Conservation (phyloP, 2,329 filamentous ascomycete species). For the Pseudogymnoascus sp. region DNA sequence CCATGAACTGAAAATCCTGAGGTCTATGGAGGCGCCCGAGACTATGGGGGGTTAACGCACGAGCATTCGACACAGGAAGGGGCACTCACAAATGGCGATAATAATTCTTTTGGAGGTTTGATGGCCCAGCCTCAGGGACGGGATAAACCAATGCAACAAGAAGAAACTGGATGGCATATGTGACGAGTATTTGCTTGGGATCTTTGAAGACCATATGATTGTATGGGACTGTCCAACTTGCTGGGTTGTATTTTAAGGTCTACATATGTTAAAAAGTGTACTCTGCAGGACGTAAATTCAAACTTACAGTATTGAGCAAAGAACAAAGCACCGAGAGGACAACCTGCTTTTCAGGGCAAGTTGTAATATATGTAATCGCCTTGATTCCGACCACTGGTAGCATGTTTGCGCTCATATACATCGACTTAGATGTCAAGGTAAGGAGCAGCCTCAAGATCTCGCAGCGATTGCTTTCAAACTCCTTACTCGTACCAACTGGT, state of each 20-base stretch:
- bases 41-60: not conserved
- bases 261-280: conserved; percentile 31
- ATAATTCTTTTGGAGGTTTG: conserved; percentile 69
- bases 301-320: conserved; percentile 76
- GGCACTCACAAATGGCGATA: conserved; percentile 82
- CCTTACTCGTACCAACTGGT: conserved; percentile 76
- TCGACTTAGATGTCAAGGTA: conserved; percentile 78
- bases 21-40: conserved; percentile 71
- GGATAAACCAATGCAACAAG: conserved; percentile 78
- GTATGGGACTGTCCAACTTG: conserved; percentile 87
- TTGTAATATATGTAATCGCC: conserved; percentile 80
- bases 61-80: not conserved
- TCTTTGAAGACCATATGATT: conserved; percentile 89
- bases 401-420: conserved; percentile 77
- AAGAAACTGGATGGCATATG: conserved; percentile 81
- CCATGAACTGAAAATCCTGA: conserved; percentile 95
- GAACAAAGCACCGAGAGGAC: conserved; percentile 88
- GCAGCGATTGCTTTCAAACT: conserved; percentile 85
- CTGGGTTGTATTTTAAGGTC: conserved; percentile 93
- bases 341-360: conserved; percentile 80
- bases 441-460: conserved; percentile 82
- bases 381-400: conserved; percentile 76
- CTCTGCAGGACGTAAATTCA: conserved; percentile 11
- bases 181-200: conserved; percentile 80
- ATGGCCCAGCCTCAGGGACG: conserved; percentile 65